Evolutionary conservation across 805 yeast genomes (phyloP).

Genomic region (Pichia eremophila): DNA sequence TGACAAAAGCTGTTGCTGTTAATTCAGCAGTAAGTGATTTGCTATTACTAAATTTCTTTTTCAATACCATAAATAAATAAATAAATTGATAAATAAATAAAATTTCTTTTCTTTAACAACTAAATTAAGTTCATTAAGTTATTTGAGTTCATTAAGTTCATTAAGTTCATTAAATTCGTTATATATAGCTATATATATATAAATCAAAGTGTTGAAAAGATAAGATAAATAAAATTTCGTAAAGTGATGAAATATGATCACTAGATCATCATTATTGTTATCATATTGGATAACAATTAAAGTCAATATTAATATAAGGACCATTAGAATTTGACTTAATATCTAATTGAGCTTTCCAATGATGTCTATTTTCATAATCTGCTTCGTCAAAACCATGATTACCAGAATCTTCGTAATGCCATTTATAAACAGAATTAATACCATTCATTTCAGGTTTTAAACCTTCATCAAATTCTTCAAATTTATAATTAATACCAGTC

Average conservation of each 20-base stretch:
- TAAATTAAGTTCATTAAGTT: too few species aligned
- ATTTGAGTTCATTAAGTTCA: too few species aligned
- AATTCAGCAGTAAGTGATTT: not conserved
- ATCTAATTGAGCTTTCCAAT: slow-evolving; percentile 54
- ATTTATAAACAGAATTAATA: slow-evolving; percentile 36
- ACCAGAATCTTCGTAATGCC: slow-evolving; percentile 53
- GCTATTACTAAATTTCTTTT: too few species aligned
- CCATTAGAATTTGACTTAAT: slow-evolving; percentile 57
- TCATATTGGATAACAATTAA: slow-evolving; percentile 17
- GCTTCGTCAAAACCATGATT: slow-evolving; percentile 43
- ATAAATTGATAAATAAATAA: too few species aligned
- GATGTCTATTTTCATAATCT: slow-evolving; percentile 38
- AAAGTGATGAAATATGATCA: not conserved
- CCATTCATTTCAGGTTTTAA: slow-evolving; percentile 34
- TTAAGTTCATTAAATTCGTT: too few species aligned
- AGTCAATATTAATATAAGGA: slow-evolving; percentile 58
- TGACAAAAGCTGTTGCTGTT: not conserved
- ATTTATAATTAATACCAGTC: slow-evolving; percentile 37
- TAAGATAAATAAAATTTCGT: too few species aligned
- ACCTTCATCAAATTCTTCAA: slow-evolving; percentile 38
- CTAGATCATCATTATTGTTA: not conserved
- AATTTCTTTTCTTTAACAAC: too few species aligned
- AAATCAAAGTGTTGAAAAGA: too few species aligned
- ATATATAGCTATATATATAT: too few species aligned
- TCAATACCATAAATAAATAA: too few species aligned